Percentiles rank a stretch among this genome's conserved stretches.
These are phyloP conservation scores for Crithidia mellificae DNA, from an alignment of 208 protist species.

Conservation along the genomic window DNA sequence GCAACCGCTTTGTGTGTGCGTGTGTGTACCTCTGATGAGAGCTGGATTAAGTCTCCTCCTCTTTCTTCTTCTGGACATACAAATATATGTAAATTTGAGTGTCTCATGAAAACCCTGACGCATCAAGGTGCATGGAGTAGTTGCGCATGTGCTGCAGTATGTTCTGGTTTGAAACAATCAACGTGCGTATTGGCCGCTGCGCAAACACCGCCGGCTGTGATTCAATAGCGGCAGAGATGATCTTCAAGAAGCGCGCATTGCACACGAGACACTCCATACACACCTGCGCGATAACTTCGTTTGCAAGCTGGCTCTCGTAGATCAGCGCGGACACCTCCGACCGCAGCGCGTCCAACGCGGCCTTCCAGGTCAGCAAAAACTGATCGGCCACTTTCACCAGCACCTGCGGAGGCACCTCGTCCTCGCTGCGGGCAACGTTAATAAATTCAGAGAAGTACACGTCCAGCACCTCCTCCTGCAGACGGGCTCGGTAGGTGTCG, in stretches of 20 bases:
- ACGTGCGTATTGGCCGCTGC: conserved; percentile 39
- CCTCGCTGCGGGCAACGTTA: conserved; percentile 37
- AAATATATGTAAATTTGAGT: neutral
- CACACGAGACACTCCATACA: conserved; percentile 82
- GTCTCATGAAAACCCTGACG: conserved; percentile 7
- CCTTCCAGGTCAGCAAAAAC: conserved; percentile 64
- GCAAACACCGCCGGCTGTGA: conserved; percentile 27
- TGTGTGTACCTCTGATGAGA: neutral
- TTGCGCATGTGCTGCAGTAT: conserved; percentile 83
- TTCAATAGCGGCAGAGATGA: conserved; percentile 42
- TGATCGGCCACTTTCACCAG: conserved; percentile 57
- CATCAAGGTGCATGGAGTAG: conserved; percentile 47
- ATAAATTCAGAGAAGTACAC: conserved; percentile 48
- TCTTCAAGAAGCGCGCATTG: conserved; percentile 73
- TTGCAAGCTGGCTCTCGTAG: conserved; percentile 36
- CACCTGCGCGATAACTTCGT: conserved; percentile 70
- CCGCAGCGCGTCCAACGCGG: conserved; percentile 46
- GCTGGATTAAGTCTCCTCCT: no score
- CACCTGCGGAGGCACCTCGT: conserved; percentile 25
- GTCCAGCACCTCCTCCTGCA: conserved; percentile 50
- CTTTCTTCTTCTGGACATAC: no score
- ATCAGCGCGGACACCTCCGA: conserved; percentile 42
- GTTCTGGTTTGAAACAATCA: conserved; percentile 77
- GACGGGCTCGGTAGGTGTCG: conserved; percentile 30
- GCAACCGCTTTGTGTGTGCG: no score